These are phyloP conservation scores for Volvox africanus DNA, from an alignment of 139 green algal species.

Conservation along the genomic window DNA sequence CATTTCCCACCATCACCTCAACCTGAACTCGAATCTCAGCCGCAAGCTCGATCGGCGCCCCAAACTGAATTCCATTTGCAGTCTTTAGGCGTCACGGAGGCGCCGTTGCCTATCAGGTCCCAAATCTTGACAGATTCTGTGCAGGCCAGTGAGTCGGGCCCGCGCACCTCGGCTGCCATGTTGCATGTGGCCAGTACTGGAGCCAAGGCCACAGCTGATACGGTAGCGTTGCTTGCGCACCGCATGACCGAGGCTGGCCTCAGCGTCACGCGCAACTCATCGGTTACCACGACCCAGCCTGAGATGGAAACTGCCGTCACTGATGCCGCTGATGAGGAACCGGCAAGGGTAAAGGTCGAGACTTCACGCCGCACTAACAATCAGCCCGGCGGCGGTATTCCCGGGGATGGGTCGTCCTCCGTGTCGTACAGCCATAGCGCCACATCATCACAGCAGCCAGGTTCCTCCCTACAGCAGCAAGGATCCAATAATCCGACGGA, in stretches of 20 bases:
- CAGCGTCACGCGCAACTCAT: neutral
- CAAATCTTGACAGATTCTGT: neutral
- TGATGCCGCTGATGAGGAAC: neutral
- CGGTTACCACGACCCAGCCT: neutral
- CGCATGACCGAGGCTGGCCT: neutral
- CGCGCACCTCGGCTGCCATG: neutral
- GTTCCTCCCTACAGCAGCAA: neutral
- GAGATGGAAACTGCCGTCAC: neutral
- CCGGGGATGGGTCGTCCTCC: neutral
- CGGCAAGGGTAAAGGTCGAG: neutral
- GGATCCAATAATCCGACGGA: neutral
- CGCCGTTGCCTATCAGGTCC: neutral
- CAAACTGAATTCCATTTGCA: neutral
- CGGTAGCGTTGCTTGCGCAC: neutral
- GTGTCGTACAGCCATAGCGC: neutral
- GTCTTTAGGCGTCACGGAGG: neutral
- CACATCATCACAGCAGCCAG: conserved; percentile 8
- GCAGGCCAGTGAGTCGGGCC: neutral
- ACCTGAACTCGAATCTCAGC: no score
- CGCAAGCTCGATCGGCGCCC: neutral
- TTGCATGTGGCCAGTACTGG: neutral
- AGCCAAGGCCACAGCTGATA: neutral
- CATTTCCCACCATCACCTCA: no score
- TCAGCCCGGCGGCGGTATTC: neutral
- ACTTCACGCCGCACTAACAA: neutral